Evolutionary conservation across 116 monocot genomes (phyloP), one percentile per base, ranked within the genome.

Genomic region (Trichopus zeylanicus): DNA sequence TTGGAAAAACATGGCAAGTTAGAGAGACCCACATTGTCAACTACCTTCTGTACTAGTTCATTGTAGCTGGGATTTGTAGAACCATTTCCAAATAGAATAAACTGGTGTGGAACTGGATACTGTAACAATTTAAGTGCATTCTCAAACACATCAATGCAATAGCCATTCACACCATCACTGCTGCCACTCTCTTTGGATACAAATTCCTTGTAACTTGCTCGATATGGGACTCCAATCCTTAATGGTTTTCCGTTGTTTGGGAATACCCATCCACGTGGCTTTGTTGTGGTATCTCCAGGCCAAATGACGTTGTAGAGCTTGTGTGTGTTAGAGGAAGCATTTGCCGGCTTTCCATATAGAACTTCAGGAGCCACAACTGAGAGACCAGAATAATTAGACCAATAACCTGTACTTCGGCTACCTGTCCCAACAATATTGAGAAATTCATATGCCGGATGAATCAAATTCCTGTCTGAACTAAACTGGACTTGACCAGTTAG

Each of bases 231-330:
- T 22, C 82, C 98, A 26, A 98, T 88, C 56, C 67, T 73, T 23
- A 98, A 60, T 65, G 73, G 59, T 49, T 85, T 98, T 18, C 81
- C 91, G 56, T 91, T 82, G 60, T 85, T 72, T 5, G 91, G 85
- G 65, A 88, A 98, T 24, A 88, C 88, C 91, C 98, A 98, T 23
- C 98, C 98, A 29, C 81, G 79, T 10, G 98, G 98, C 38, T 48
- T 81, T 7, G 3, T 58, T 19, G 75, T 70, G 7, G 73, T 85
- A 70, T 88, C 72, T 26, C 91, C 91, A 22, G 98, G 98, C 91
- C 98, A 98, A 30, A 91, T 80, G 28, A 69, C 68, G 58, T 58
- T 55, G 22, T 79, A 60, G 25, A 98, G 75, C 35, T 85, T 62
- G 51, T 76, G 77, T 30, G 60, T 69, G 26, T 26, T 59, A 7